Evolutionary conservation across 169 alveolate genomes (phyloP).

Genomic region (Plasmodium coatneyi): DNA sequence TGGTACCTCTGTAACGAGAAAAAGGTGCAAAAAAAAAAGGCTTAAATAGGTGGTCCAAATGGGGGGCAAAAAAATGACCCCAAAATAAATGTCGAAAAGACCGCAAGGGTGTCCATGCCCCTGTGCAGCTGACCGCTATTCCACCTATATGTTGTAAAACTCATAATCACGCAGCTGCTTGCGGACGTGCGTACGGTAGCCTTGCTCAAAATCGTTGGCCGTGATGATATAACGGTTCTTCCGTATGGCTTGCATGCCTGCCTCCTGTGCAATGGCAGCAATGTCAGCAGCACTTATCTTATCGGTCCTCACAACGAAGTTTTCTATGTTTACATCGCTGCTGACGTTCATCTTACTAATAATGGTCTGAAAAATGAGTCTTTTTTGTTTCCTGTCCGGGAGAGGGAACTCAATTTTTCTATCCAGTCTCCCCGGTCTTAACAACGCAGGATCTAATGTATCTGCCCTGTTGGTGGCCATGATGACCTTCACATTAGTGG

Average conservation of each 20-base stretch:
- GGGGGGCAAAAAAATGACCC: too few species aligned
- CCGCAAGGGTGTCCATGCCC: neutral
- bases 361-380: constrained; percentile 94
- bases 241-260: constrained; percentile 99
- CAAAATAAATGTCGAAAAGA: neutral
- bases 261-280: constrained; percentile 98
- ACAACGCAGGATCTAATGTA: constrained; percentile 98
- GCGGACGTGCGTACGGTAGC: constrained; percentile 92
- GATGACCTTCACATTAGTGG: constrained; percentile 96
- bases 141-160: constrained; percentile 86
- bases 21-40: neutral
- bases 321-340: constrained; percentile 98
- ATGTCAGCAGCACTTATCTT: constrained; percentile 99
- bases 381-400: constrained; percentile 98
- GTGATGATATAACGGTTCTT: constrained; percentile 91
- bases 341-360: constrained; percentile 98
- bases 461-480: constrained; percentile 99
- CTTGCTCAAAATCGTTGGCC: constrained; percentile 94
- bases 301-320: constrained; percentile 97
- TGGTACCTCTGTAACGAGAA: neutral
- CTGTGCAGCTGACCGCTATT: neutral
- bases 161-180: constrained; percentile 91
- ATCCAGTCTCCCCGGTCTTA: constrained; percentile 98
- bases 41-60: neutral
- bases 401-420: constrained; percentile 98